A percentile compares a stretch with the other conserved stretches of the same genome.
Evolutionary conservation across 2,329 filamentous ascomycete species (phyloP).

Genomic region (Colletotrichum brevisporum): DNA sequence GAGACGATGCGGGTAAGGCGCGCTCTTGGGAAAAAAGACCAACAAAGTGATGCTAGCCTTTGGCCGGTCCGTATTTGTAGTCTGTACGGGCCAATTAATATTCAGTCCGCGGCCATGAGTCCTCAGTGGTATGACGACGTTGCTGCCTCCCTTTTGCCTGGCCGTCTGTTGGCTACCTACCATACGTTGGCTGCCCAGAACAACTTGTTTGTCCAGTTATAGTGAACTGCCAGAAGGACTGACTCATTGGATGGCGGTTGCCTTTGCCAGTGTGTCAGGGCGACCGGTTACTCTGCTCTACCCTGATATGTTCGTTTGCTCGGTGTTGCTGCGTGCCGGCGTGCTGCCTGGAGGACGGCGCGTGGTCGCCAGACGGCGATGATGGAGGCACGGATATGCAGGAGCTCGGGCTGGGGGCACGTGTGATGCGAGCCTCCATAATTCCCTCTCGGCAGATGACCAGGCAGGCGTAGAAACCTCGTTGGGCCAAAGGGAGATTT

Average conservation of each 20-base stretch:
- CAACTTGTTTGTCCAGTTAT: neutral
- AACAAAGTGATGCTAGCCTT: constrained; percentile 19
- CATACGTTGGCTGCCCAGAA: constrained; percentile 1
- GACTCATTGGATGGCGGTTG: constrained; percentile 1
- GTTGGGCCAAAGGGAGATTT: constrained; percentile 8
- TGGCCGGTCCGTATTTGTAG: constrained; percentile 32
- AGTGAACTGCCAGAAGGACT: constrained; percentile 4
- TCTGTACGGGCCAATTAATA: constrained; percentile 31
- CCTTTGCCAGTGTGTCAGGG: constrained; percentile 3
- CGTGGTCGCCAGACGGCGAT: constrained; percentile 18
- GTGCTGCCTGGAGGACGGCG: neutral
- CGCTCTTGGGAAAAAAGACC: neutral
- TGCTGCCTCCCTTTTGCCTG: constrained; percentile 16
- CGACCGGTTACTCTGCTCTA: neutral
- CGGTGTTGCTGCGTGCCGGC: constrained; percentile 7
- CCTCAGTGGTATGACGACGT: constrained; percentile 31
- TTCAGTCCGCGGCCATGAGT: constrained; percentile 5
- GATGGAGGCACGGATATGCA: constrained; percentile 39
- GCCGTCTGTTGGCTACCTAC: constrained; percentile 5
- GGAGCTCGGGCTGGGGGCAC: constrained; percentile 30
- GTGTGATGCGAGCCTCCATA: constrained; percentile 24
- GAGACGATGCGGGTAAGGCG: constrained; percentile 20
- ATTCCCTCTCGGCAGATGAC: constrained; percentile 28
- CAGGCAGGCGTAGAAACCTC: constrained; percentile 1
- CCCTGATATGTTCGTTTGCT: neutral